Evolutionary conservation across 2,329 filamentous ascomycete genomes (phyloP).

Genomic region (Aspergillus novofumigatus): DNA sequence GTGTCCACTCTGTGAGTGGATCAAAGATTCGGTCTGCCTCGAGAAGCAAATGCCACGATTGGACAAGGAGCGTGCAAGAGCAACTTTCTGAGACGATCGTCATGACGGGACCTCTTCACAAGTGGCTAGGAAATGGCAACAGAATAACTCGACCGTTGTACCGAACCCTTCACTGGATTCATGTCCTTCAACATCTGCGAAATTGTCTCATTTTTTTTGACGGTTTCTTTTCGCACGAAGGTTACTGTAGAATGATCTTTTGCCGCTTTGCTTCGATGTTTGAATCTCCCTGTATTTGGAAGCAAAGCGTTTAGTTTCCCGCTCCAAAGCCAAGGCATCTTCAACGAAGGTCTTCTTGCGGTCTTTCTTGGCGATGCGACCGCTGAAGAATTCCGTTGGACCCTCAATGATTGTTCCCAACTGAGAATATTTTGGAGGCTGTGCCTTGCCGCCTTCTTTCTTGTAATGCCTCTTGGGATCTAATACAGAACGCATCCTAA

Average conservation of each 20-base stretch:
- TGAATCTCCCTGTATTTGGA: conserved; percentile 85
- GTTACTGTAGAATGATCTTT: conserved; percentile 83
- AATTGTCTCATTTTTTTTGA: conserved; percentile 20
- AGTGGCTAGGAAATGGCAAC: background rate
- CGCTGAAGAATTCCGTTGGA: conserved; percentile 79
- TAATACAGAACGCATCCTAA: conserved; percentile 83
- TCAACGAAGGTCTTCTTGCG: conserved; percentile 82
- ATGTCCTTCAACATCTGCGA: background rate
- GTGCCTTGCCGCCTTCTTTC: conserved; percentile 69
- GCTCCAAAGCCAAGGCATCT: conserved; percentile 69
- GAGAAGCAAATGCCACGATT: background rate
- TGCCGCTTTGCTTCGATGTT: conserved; percentile 75
- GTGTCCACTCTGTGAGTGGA: background rate
- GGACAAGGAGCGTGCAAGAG: background rate
- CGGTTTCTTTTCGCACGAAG: conserved; percentile 56
- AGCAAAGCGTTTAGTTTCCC: conserved; percentile 68
- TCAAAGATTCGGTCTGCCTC: too few species aligned
- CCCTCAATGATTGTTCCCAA: conserved; percentile 86
- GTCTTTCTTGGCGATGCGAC: conserved; percentile 78
- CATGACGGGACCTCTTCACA: background rate
- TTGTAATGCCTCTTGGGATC: conserved; percentile 90
- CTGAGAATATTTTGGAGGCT: conserved; percentile 77
- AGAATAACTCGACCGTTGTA: background rate
- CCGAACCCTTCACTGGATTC: background rate
- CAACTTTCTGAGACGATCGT: background rate